Evolutionary conservation across 2,329 filamentous ascomycete species (phyloP).

Genomic region (Elsinoe necatrix): DNA sequence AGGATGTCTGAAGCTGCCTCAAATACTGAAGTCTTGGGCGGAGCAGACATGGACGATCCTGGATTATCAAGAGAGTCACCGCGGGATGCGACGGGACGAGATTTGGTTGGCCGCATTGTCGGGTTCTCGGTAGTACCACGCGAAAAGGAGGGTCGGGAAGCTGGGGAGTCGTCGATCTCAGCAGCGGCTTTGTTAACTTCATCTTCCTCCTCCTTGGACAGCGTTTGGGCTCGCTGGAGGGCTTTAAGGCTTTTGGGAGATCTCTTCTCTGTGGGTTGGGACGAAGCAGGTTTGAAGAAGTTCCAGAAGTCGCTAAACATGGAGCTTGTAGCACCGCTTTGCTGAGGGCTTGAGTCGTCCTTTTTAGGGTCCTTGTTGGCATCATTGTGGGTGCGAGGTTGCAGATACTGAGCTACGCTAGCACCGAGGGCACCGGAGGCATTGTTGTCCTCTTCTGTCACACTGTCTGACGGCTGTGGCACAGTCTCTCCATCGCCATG

Average conservation of each 20-base stretch:
- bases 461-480: conserved; percentile 60
- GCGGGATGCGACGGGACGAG: conserved; percentile 37
- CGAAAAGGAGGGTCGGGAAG: conserved; percentile 9
- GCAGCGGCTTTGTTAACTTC: not conserved
- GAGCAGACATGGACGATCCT: conserved; percentile 49
- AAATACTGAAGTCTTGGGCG: conserved; percentile 86
- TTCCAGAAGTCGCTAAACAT: conserved; percentile 54
- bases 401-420: not conserved
- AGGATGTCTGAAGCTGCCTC: conserved; percentile 90
- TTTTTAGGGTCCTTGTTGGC: conserved; percentile 23
- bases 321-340: conserved; percentile 9
- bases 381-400: conserved; percentile 33
- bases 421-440: conserved; percentile 20
- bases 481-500: conserved; percentile 42
- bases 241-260: conserved; percentile 27
- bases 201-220: conserved; percentile 35
- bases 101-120: conserved; percentile 27
- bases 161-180: not conserved
- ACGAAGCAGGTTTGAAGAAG: conserved; percentile 58
- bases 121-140: conserved; percentile 18
- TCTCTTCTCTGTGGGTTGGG: conserved; percentile 60
- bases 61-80: conserved; percentile 45
- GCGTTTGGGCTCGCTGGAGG: conserved; percentile 59
- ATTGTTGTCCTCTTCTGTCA: conserved; percentile 53
- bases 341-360: not conserved